Percentiles rank a stretch among this genome's conserved stretches.
These are phyloP conservation scores for Microcyclosporella mali DNA, from an alignment of 2,329 filamentous ascomycete species.

Conservation along the genomic window DNA sequence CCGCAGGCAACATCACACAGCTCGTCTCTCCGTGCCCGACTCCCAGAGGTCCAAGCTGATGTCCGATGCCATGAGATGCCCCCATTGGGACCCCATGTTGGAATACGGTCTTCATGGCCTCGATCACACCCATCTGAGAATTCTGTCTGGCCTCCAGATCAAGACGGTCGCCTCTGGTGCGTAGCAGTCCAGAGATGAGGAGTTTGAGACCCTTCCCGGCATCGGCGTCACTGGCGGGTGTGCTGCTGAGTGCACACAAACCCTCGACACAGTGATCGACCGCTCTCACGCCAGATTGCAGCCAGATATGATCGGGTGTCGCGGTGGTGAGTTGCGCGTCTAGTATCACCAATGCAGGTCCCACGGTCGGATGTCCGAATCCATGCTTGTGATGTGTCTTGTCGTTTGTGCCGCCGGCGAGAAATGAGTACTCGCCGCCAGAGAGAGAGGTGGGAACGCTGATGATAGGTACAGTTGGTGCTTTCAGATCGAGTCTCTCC, in stretches of 20 bases:
- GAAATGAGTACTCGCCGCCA: conserved; percentile 31
- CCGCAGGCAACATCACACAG: conserved; percentile 50
- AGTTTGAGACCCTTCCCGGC: conserved; percentile 35
- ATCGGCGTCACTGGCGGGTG: conserved; percentile 32
- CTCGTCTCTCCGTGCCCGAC: conserved; percentile 57
- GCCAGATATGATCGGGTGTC: conserved; percentile 51
- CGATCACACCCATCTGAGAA: conserved; percentile 48
- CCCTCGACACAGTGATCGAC: conserved; percentile 56
- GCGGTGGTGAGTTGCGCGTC: conserved; percentile 48
- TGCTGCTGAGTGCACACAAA: conserved; percentile 40
- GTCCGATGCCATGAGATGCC: conserved; percentile 38
- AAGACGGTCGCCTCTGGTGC: conserved; percentile 31
- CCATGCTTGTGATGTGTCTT: conserved; percentile 13
- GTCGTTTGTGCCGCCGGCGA: conserved; percentile 36
- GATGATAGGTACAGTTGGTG: conserved; percentile 14
- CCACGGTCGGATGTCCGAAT: conserved; percentile 23
- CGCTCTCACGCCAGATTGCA: conserved; percentile 52
- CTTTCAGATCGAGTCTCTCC: conserved; percentile 2
- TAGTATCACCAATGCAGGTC: conserved; percentile 50
- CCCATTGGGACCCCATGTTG: conserved; percentile 36
- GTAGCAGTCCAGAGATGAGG: conserved; percentile 42
- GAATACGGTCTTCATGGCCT: conserved; percentile 48
- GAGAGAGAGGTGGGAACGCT: conserved; percentile 17
- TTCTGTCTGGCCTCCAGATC: conserved; percentile 41
- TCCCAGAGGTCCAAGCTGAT: conserved; percentile 46